These are phyloP conservation scores for Ogataea wickerhamii DNA, from an alignment of 805 yeast species.

Conservation along the genomic window DNA sequence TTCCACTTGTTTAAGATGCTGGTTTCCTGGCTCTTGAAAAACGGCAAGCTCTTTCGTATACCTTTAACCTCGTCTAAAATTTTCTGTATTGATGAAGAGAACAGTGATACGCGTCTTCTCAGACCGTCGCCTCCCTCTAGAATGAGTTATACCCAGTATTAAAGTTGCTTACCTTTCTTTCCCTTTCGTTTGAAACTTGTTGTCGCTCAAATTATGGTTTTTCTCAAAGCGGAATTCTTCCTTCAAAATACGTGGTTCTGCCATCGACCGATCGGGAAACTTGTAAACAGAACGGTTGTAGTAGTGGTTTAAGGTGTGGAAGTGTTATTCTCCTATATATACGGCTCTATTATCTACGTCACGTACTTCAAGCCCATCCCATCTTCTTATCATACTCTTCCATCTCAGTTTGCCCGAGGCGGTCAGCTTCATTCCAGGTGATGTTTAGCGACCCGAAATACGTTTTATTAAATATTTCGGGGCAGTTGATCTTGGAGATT, in stretches of 20 bases:
- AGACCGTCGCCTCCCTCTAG: no score
- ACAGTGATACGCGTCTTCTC: no score
- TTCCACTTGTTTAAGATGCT: no score
- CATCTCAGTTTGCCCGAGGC: slow-evolving; percentile 21
- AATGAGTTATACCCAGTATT: no score
- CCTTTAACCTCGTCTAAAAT: no score
- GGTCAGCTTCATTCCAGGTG: slow-evolving; percentile 24
- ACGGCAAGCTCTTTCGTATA: no score
- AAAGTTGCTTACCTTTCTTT: background rate
- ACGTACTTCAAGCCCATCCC: slow-evolving; percentile 20
- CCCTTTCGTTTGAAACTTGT: slow-evolving; percentile 11
- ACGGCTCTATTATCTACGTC: slow-evolving; percentile 1
- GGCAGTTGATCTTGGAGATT: slow-evolving; percentile 18
- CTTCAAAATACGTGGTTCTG: slow-evolving; percentile 18
- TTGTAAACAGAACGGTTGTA: slow-evolving; percentile 16
- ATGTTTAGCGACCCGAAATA: slow-evolving; percentile 24
- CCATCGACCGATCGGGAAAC: slow-evolving; percentile 22
- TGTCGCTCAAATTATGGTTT: slow-evolving; percentile 16
- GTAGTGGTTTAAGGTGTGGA: slow-evolving; percentile 11
- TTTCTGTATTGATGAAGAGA: no score
- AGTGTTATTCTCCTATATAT: background rate
- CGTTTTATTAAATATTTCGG: slow-evolving; percentile 22
- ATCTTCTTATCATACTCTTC: slow-evolving; percentile 27
- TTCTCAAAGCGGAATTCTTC: slow-evolving; percentile 16
- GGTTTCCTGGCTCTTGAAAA: no score